Evolutionary conservation across 169 alveolate species (phyloP).

Genomic region (Plasmodium cynomolgi): DNA sequence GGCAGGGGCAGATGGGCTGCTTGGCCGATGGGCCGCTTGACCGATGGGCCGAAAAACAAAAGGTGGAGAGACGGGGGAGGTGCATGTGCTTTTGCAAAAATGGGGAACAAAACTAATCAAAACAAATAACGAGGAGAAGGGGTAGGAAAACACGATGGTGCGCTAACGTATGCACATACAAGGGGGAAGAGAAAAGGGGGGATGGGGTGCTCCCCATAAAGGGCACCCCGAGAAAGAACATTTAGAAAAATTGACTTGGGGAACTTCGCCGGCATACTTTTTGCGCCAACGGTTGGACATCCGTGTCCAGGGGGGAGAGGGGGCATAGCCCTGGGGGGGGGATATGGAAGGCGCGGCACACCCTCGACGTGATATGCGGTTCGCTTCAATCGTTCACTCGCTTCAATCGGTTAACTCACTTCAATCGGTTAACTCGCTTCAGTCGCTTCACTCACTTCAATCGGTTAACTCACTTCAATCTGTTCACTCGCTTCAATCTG

Average conservation of each 20-base stretch:
- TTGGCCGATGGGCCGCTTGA: no score
- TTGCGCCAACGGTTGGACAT: no score
- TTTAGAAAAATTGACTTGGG: no score
- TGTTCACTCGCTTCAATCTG: not conserved
- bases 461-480: no score
- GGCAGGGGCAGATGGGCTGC: no score
- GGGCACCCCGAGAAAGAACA: not conserved
- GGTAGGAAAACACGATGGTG: not conserved
- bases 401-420: no score
- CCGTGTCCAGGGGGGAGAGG: not conserved
- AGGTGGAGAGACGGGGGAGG: not conserved
- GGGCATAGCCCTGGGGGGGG: no score
- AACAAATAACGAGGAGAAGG: not conserved
- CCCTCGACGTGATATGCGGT: no score
- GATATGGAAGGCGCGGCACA: not conserved
- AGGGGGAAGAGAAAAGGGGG: not conserved
- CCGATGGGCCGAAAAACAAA: not conserved
- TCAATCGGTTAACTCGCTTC: not conserved
- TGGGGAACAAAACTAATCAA: not conserved
- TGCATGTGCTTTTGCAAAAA: not conserved
- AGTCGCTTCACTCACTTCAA: not conserved
- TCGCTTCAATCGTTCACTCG: not conserved
- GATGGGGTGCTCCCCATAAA: no score
- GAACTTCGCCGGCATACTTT: no score
- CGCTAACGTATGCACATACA: not conserved